Conservation (phyloP, 139 green algal genomes). For the Spirogloea muscicola region DNA sequence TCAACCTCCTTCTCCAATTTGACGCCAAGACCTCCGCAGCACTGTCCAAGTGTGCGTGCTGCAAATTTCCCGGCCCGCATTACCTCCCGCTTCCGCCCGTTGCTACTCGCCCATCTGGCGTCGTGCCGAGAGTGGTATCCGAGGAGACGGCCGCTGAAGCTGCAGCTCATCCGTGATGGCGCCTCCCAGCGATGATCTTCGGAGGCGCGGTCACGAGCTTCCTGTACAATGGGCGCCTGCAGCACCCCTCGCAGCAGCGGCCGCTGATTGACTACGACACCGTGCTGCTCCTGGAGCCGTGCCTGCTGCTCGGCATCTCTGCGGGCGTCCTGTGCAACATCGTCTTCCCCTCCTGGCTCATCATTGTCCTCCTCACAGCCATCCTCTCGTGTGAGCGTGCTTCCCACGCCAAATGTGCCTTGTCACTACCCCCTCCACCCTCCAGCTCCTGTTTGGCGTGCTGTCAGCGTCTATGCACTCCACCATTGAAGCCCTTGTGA, state of each 20-base stretch:
- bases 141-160: too few relatives aligned
- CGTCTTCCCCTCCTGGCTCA: slow-evolving; percentile 31
- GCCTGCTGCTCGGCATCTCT: slow-evolving; percentile 42
- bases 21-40: slow-evolving; percentile 42
- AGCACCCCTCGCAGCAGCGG: slow-evolving; percentile 23
- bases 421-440: too few relatives aligned
- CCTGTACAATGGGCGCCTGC: slow-evolving; percentile 22
- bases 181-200: slow-evolving; percentile 42
- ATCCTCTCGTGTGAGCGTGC: slow-evolving; percentile 18
- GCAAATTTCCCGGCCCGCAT: too few relatives aligned
- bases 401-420: too few relatives aligned
- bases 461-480: too few relatives aligned
- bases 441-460: too few relatives aligned
- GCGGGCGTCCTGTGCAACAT: slow-evolving; percentile 35
- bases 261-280: slow-evolving; percentile 36
- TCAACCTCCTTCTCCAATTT: slow-evolving; percentile 32
- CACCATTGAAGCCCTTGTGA: too few relatives aligned
- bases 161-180: too few relatives aligned
- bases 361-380: slow-evolving; percentile 19
- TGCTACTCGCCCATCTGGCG: too few relatives aligned
- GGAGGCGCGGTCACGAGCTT: slow-evolving; percentile 26
- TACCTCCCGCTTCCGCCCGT: too few relatives aligned
- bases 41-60: slow-evolving; percentile 30
- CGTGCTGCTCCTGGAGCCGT: slow-evolving; percentile 24
- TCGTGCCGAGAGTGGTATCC: too few relatives aligned